Base-by-base conservation (phyloP, 805 yeast genomes). In the Gaillardinia entomophila region DNA sequence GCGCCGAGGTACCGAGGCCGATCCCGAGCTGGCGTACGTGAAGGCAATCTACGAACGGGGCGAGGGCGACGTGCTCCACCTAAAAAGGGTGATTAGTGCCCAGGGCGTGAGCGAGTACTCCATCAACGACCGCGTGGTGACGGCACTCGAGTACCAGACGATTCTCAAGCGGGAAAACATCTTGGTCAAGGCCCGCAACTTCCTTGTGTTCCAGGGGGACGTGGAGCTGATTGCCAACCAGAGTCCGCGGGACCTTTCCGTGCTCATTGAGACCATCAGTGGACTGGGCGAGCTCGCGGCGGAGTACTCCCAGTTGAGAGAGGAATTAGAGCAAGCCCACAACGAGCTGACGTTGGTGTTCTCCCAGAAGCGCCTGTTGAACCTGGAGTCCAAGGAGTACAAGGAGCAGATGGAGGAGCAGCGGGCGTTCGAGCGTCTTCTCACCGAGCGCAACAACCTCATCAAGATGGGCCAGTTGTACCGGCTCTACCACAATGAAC, bases 201-300 rank as follows among this genome's bases (percentile, higher is more conserved):
- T 90, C 48, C 62, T 92, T 38, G 97, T 92, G 6, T 88, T 90
- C 52, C 98, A 92, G 63, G 97, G 98, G 38, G 97, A 90, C 52
- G 95, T 92, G 31, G 97, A 90, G 54, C 82, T 79, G 45, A 79
- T 92, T 26, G 97, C 97, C 0, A 72, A 95, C 0, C 95, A 89
- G 53, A 77, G 90, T 0, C 77, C 97, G 0, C 56, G 58, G 16
- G 95, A 87, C 24, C 66, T 92, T 38, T 76, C 94, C 2, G 68
- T 62, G 27, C 57, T 89, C 39, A 64, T 92, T 34, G 98, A 92
- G 57, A 77, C 77, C 12, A 77, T 92, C 17, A 82, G 94, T 38
- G 96, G 96, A 0, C 84, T 96, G 0, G 57, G 66, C 6, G 92
- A 84, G 25, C 73, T 54, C 43, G 72, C 75, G 28, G 64, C 62